A percentile compares a stretch with the other conserved stretches of the same genome.
phyloP scores from a whole-genome alignment of 1,284 basidiomycete genomes.

The Apiotrichum porosum region DNA sequence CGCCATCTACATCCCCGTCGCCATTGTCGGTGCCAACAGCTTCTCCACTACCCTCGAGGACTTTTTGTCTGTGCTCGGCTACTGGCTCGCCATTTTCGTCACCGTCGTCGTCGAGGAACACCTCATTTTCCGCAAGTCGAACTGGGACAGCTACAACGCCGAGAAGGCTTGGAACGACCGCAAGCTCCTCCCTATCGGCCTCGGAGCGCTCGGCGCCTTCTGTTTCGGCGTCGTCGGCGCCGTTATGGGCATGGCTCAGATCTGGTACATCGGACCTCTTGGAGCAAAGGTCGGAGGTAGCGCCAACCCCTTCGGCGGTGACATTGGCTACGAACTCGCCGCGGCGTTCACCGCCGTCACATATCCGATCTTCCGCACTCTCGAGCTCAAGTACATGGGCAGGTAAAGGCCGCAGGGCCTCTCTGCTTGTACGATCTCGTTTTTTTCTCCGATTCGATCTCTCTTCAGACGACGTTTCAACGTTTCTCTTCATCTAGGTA shows the following conservation, averaged over 20 bases:
- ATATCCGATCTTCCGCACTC: slow-evolving; percentile 36
- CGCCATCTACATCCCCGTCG: slow-evolving; percentile 41
- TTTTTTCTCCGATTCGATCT: background rate
- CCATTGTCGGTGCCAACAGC: slow-evolving; percentile 42
- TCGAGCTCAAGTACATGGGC: slow-evolving; percentile 28
- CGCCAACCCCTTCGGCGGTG: slow-evolving; percentile 22
- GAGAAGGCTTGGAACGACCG: slow-evolving; percentile 36
- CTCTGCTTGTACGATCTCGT: too few relatives aligned
- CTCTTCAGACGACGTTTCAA: too few relatives aligned
- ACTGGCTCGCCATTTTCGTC: slow-evolving; percentile 47
- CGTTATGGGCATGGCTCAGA: slow-evolving; percentile 39
- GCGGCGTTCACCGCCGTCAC: slow-evolving; percentile 32
- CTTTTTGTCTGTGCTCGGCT: slow-evolving; percentile 16
- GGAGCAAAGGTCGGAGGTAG: slow-evolving; percentile 20
- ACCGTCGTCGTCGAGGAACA: slow-evolving; percentile 45
- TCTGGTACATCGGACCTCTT: slow-evolving; percentile 38
- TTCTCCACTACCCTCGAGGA: slow-evolving; percentile 40
- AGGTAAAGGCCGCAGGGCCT: too few relatives aligned
- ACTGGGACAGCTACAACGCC: slow-evolving; percentile 37
- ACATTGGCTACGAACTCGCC: slow-evolving; percentile 41
- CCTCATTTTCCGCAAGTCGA: slow-evolving; percentile 45
- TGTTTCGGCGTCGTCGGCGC: slow-evolving; percentile 32
- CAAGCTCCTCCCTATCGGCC: slow-evolving; percentile 26
- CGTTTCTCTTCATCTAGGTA: too few relatives aligned
- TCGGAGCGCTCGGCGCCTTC: slow-evolving; percentile 24